These are phyloP conservation scores for Pseudonitzschia pungens DNA, from an alignment of 108 stramenopile genomes.

Conservation along the genomic window DNA sequence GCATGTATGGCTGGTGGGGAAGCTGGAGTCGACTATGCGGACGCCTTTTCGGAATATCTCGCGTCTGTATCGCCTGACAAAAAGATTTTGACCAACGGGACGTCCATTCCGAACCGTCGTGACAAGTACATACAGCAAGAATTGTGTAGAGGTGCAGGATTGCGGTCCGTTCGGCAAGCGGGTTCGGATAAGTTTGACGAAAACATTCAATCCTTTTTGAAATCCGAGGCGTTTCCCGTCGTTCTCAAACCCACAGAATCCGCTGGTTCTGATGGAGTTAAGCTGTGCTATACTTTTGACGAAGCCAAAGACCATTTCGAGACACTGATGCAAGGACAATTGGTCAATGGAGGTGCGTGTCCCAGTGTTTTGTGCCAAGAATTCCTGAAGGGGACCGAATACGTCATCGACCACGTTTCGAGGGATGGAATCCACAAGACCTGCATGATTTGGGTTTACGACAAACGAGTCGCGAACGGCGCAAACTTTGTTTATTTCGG, in stretches of 20 bases:
- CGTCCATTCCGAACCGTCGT: conserved; percentile 65
- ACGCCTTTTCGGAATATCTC: conserved; percentile 65
- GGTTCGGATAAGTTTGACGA: conserved; percentile 64
- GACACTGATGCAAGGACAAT: conserved; percentile 39
- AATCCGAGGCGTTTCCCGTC: conserved; percentile 62
- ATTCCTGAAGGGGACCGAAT: conserved; percentile 86
- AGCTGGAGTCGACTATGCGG: conserved; percentile 79
- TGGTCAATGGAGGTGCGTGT: conserved; percentile 60
- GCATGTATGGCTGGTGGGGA: conserved; percentile 81
- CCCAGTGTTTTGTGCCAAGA: conserved; percentile 91
- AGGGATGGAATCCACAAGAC: conserved; percentile 89
- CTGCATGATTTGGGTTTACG: conserved; percentile 92
- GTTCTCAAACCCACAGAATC: conserved; percentile 93
- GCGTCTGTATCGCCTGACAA: conserved; percentile 41
- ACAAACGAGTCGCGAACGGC: conserved; percentile 86
- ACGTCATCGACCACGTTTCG: conserved; percentile 87
- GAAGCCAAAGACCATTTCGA: conserved; percentile 59
- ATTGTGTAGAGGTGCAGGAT: conserved; percentile 58
- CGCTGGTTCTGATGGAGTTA: conserved; percentile 77
- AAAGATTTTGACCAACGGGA: conserved; percentile 46
- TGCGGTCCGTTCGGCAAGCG: conserved; percentile 70
- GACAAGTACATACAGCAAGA: conserved; percentile 87
- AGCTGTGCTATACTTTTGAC: conserved; percentile 46
- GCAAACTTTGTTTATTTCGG: conserved; percentile 79
- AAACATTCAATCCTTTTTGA: conserved; percentile 62